These are phyloP conservation scores for Bidens hawaiensis DNA, from an alignment of 140 eudicot genomes.

Conservation along the genomic window DNA sequence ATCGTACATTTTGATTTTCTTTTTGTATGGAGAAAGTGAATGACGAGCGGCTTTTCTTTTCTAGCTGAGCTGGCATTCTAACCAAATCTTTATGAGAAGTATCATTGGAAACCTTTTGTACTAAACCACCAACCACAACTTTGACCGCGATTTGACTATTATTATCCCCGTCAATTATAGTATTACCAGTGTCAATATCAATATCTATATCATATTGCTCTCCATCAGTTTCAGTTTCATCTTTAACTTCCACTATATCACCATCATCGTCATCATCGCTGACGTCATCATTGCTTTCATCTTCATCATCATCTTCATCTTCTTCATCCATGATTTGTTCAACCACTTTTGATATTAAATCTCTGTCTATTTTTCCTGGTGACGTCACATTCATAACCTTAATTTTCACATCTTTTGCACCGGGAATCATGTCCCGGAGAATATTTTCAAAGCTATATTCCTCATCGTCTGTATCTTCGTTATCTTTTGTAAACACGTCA, in stretches of 20 bases:
- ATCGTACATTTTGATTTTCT: constrained; percentile 37
- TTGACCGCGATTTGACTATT: constrained; percentile 57
- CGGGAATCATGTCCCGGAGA: constrained; percentile 76
- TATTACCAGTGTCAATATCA: constrained; percentile 44
- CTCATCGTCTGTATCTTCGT: constrained; percentile 61
- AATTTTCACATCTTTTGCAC: constrained; percentile 52
- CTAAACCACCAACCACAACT: constrained; percentile 51
- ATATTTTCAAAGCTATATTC: constrained; percentile 52
- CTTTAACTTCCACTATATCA: constrained; percentile 50
- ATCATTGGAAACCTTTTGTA: constrained; percentile 36
- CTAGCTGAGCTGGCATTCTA: constrained; percentile 80
- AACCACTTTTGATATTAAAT: constrained; percentile 56
- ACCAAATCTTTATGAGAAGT: constrained; percentile 43
- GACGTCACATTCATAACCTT: constrained; percentile 78
- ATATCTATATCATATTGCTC: constrained; percentile 46
- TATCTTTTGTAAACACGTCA: constrained; percentile 37
- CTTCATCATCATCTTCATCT: constrained; percentile 64
- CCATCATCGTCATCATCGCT: constrained; percentile 47
- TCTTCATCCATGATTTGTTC: constrained; percentile 74
- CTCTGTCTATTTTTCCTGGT: constrained; percentile 57
- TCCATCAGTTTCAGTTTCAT: constrained; percentile 54
- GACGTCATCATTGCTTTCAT: too few relatives aligned
- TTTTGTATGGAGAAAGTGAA: constrained; percentile 68
- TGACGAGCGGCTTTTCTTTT: constrained; percentile 52
- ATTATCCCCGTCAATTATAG: constrained; percentile 40